Evolutionary conservation across 2,329 filamentous ascomycete species (phyloP), one percentile per base, ranked within the genome.

Genomic region (Neopestalotiopsis sp.): DNA sequence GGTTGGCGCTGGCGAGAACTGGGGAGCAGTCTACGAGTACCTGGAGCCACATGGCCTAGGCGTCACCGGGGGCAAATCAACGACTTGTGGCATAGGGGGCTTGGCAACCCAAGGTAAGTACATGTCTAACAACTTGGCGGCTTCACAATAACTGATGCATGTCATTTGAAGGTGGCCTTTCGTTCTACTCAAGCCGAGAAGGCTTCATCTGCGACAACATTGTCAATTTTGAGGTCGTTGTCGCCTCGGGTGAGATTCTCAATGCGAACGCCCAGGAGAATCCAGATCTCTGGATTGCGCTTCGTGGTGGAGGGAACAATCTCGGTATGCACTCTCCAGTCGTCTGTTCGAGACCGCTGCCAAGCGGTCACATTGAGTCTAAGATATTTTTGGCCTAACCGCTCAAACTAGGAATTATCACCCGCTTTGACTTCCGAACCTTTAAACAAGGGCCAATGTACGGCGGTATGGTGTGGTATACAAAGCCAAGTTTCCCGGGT

Each of bases 1-100:
- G 9, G 40, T 72, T 40, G 69, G 30, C 1, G 71, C 72, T 5
- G 70, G 69, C 3, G 70, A 69, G 58, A 61, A 32, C 3, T 70
- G 65, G 70, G 66, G 70, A 0, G 32, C 61, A 13, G 65, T 71
- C n/a, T 67, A 69, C 40, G 65, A 65, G 42, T 49, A 49, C n/a
- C 38, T 57, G 40, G 56, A 20, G n/a, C n/a, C 32, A 10, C 45
- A 66, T 7, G 66, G 68, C 2, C 24, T 69, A 4, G 68, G 28
- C 2, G 66, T 68, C 4, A 63, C 45, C 1, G 68, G 69, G 4
- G 61, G 13, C 20, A 49, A 63, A 10, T 66, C 67, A 1, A 56
- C 34, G 4, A 59, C 40, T 10, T 61, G 49, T 32, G 67, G 67
- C 1, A 28, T 61, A 28, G 67, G 67, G 5, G 67, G 67, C 2